Percentiles rank a stretch among this genome's conserved stretches.
These are phyloP conservation scores for Beauveria sp. DNA, from an alignment of 2,329 filamentous ascomycete species.

Conservation along the genomic window DNA sequence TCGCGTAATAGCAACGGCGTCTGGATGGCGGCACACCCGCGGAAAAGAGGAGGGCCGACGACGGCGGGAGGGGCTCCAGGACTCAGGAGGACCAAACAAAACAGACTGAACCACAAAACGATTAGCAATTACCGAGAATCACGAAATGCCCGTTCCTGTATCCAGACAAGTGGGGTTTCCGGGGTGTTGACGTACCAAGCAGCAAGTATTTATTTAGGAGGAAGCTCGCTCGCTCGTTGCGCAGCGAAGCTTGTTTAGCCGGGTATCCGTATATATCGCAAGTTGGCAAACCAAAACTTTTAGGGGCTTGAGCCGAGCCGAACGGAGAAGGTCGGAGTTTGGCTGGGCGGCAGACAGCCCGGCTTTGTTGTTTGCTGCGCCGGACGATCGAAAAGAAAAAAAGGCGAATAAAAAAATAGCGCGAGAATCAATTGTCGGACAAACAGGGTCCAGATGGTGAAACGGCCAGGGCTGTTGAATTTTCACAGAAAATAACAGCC, in stretches of 20 bases:
- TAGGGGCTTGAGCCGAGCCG: constrained; percentile 10
- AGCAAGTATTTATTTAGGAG: neutral
- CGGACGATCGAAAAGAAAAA: neutral
- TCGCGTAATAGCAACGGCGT: constrained; percentile 10
- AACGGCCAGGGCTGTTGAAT: no score
- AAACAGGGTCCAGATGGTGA: neutral
- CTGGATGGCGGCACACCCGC: neutral
- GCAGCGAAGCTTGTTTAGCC: neutral
- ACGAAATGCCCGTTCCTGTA: neutral
- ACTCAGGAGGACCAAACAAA: neutral
- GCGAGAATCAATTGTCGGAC: neutral
- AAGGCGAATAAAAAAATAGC: neutral
- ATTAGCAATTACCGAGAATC: constrained; percentile 8
- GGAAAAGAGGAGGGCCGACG: neutral
- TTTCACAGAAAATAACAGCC: neutral
- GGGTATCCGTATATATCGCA: neutral
- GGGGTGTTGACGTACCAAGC: neutral
- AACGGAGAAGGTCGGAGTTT: constrained; percentile 12
- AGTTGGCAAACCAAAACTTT: neutral
- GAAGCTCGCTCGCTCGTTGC: neutral
- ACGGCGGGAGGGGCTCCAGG: neutral
- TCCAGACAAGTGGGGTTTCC: neutral
- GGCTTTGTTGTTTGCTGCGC: neutral
- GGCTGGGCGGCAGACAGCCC: neutral
- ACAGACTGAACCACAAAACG: constrained; percentile 4